Percentiles rank a stretch among this genome's conserved stretches.
Evolutionary conservation across 2,329 filamentous ascomycete species (phyloP).

Genomic region (Aspergillus nomiae): DNA sequence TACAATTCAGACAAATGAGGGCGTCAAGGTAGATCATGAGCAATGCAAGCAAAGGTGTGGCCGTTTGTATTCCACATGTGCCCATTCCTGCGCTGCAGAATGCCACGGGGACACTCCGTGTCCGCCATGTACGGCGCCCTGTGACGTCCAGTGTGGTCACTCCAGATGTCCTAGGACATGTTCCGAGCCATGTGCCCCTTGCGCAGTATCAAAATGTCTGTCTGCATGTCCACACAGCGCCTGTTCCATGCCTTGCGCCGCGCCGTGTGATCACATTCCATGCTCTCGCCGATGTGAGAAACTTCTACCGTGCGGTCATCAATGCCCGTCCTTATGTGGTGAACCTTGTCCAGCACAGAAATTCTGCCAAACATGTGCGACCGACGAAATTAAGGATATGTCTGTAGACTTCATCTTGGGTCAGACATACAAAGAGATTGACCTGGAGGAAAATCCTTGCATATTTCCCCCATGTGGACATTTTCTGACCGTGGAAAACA

Average conservation of each 20-base stretch:
- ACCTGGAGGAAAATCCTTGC: constrained; percentile 62
- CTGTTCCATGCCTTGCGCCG: constrained; percentile 63
- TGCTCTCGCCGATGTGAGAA: constrained; percentile 63
- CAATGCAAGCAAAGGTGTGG: constrained; percentile 48
- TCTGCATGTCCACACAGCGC: constrained; percentile 58
- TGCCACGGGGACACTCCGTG: constrained; percentile 54
- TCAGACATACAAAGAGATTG: constrained; percentile 57
- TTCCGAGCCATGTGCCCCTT: constrained; percentile 63
- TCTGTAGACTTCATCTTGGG: constrained; percentile 61
- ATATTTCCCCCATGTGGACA: constrained; percentile 67
- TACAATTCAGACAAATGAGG: constrained; percentile 31
- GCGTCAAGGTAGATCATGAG: constrained; percentile 47
- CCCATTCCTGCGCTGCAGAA: constrained; percentile 52
- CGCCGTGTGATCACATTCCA: constrained; percentile 67
- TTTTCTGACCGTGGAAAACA: constrained; percentile 59
- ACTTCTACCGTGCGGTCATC: constrained; percentile 60
- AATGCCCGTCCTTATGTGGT: constrained; percentile 66
- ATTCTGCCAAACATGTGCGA: constrained; percentile 61
- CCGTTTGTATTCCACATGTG: constrained; percentile 56
- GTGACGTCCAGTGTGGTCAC: constrained; percentile 60
- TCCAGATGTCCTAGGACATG: constrained; percentile 47
- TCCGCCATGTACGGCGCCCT: constrained; percentile 40
- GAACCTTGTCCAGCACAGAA: constrained; percentile 57
- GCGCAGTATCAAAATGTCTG: constrained; percentile 56
- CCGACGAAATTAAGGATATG: constrained; percentile 44